Conservation (phyloP, 768 basidiomycete species). For the Pleurotus citrinopileatus region DNA sequence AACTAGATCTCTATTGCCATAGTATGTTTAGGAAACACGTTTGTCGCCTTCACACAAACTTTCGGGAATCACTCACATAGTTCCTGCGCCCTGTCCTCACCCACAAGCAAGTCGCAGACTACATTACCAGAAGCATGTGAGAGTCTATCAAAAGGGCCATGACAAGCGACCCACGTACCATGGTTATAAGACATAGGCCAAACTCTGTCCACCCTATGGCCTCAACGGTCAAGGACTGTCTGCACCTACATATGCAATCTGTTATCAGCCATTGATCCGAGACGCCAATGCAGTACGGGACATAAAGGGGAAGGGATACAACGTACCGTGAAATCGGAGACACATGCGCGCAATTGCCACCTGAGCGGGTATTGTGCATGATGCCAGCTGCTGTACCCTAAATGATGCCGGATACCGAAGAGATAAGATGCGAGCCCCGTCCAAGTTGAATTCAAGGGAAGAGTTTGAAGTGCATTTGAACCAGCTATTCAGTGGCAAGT, state of each 20-base stretch:
- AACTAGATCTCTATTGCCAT: constrained; percentile 3
- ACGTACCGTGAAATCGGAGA: constrained; percentile 51
- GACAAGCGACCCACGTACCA: constrained; percentile 32
- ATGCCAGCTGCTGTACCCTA: constrained; percentile 69
- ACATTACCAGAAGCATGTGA: constrained; percentile 12
- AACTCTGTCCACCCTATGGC: constrained; percentile 78
- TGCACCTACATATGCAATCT: constrained; percentile 42
- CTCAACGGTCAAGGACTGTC: constrained; percentile 71
- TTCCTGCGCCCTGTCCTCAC: constrained; percentile 14
- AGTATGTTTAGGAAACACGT: background rate
- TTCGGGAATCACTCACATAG: constrained; percentile 22
- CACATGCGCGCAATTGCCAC: constrained; percentile 53
- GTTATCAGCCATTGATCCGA: constrained; percentile 8
- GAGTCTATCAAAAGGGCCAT: constrained; percentile 53
- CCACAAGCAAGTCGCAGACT: constrained; percentile 15
- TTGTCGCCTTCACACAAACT: constrained; percentile 8
- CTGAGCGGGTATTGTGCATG: constrained; percentile 61
- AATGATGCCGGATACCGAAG: constrained; percentile 1
- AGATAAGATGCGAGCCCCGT: background rate
- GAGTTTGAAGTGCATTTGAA: no score
- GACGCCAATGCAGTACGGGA: constrained; percentile 15
- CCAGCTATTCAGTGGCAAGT: no score
- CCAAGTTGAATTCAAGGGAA: no score
- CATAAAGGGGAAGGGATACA: constrained; percentile 2
- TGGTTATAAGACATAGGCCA: constrained; percentile 52